A percentile compares a stretch with the other conserved stretches of the same genome.
phyloP scores from a whole-genome alignment of 176 grass and related monocot genomes.

The Tillandsia fasciculata region DNA sequence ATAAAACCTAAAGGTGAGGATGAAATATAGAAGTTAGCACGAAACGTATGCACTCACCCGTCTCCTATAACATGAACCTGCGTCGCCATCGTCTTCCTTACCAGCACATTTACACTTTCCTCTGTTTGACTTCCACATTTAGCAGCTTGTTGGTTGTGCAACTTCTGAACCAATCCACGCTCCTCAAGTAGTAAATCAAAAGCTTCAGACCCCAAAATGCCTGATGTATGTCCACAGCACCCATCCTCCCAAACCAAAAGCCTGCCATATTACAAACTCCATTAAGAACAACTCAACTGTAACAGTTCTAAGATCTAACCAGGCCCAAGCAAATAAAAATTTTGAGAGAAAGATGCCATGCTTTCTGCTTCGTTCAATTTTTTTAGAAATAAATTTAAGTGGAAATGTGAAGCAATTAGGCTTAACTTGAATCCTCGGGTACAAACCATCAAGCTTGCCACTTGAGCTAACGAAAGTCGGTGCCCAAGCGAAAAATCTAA shows the following conservation, averaged over 20 bases:
- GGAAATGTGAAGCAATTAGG: no score
- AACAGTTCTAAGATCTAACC: slow-evolving; percentile 3
- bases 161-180: slow-evolving; percentile 14
- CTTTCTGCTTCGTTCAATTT: no score
- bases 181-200: slow-evolving; percentile 22
- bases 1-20: neutral
- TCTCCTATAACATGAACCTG: slow-evolving; percentile 63
- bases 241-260: slow-evolving; percentile 87
- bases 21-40: neutral
- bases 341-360: neutral
- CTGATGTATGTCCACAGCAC: slow-evolving; percentile 46
- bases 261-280: slow-evolving; percentile 31
- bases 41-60: slow-evolving; percentile 29
- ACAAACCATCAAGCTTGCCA: no score
- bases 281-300: neutral
- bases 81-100: slow-evolving; percentile 51
- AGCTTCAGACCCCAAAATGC: neutral
- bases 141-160: neutral
- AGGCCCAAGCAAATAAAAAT: slow-evolving; percentile 4
- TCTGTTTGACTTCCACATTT: slow-evolving; percentile 29
- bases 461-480: no score
- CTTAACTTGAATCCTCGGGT: no score
- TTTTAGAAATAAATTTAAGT: no score
- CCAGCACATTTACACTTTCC: slow-evolving; percentile 36
- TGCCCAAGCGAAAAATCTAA: no score